Evolutionary conservation across 306 rosid species (phyloP).

Genomic region (Gastrolobium bilobum): DNA sequence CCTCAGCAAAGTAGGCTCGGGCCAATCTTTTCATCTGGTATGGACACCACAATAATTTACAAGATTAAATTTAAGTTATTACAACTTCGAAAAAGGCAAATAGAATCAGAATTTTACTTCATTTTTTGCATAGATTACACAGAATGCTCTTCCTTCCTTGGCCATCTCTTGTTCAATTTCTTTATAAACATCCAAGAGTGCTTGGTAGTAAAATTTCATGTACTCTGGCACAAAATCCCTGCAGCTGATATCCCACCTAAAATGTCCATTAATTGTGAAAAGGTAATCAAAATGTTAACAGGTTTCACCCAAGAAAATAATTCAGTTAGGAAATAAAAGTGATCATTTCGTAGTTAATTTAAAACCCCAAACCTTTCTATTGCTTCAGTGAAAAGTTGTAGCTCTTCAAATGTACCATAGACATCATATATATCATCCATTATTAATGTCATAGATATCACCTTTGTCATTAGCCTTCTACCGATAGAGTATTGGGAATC

Average conservation of each 20-base stretch:
- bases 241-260: not conserved
- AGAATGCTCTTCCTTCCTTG: constrained; percentile 30
- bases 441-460: too few relatives aligned
- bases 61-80: not conserved
- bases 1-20: not conserved
- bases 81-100: not conserved
- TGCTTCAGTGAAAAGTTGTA: not conserved
- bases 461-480: too few relatives aligned
- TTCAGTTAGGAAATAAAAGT: not conserved
- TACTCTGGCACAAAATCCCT: not conserved
- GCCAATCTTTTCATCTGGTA: not conserved
- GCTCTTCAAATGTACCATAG: not conserved
- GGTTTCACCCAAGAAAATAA: not conserved
- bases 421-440: not conserved
- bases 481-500: too few relatives aligned
- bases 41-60: not conserved
- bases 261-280: not conserved
- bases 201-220: constrained; percentile 11
- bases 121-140: constrained; percentile 36
- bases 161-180: not conserved
- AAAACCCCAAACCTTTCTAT: not conserved
- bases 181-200: constrained; percentile 18
- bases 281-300: not conserved
- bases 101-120: constrained; percentile 21
- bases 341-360: not conserved